These are phyloP conservation scores for Talaromyces islandicus DNA, from an alignment of 2,329 filamentous ascomycete genomes.

Conservation along the genomic window DNA sequence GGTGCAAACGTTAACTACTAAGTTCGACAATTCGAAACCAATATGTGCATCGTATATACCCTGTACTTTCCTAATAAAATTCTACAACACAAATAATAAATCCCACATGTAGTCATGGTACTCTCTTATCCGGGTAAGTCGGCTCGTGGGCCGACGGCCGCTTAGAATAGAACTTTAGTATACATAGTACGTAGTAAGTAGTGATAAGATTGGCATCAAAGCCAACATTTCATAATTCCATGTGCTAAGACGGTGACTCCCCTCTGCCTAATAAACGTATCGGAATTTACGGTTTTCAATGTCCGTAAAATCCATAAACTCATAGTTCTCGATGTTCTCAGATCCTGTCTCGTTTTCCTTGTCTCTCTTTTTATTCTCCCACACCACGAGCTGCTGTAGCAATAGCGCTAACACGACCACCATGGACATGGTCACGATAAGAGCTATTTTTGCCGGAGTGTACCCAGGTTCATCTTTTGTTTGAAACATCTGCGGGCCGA, in stretches of 20 bases:
- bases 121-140: background rate
- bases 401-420: background rate
- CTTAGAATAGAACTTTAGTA: background rate
- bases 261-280: background rate
- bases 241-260: too few relatives aligned
- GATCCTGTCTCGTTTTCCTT: background rate
- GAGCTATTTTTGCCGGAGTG: background rate
- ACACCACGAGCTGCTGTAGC: background rate
- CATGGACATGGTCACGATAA: background rate
- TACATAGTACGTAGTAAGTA: too few relatives aligned
- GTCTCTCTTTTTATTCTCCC: background rate
- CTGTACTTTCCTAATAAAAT: too few relatives aligned
- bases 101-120: too few relatives aligned
- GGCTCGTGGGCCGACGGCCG: background rate
- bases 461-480: background rate
- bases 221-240: too few relatives aligned
- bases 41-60: too few relatives aligned
- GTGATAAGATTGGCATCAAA: too few relatives aligned
- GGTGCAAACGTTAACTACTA: too few relatives aligned
- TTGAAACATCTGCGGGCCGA: background rate
- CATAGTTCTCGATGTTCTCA: background rate
- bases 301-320: background rate
- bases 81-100: too few relatives aligned
- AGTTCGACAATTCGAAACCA: too few relatives aligned
- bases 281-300: background rate